phyloP scores from a whole-genome alignment of 441 rosid species.

The Gossypium davidsonii region DNA sequence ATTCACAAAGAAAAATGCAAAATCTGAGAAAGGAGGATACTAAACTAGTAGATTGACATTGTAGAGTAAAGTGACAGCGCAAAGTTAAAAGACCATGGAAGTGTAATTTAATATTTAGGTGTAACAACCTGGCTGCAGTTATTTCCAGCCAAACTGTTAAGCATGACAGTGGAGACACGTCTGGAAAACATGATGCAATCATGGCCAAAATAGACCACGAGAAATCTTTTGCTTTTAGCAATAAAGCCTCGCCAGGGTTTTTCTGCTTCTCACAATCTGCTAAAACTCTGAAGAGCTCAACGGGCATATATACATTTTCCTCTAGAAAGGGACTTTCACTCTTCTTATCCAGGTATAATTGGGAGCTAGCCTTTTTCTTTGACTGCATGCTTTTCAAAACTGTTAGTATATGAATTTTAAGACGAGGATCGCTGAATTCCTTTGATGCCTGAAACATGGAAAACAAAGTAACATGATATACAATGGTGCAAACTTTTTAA shows the following conservation, averaged over 20 bases:
- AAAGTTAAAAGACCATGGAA: conserved; percentile 12
- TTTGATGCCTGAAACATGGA: conserved; percentile 60
- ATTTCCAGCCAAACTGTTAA: conserved; percentile 97
- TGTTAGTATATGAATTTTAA: conserved; percentile 78
- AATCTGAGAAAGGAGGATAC: neutral
- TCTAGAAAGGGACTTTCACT: conserved; percentile 43
- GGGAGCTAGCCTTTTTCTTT: conserved; percentile 56
- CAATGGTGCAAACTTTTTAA: conserved; percentile 4
- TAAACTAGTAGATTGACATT: neutral
- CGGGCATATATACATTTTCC: conserved; percentile 53
- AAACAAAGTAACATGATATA: conserved; percentile 16
- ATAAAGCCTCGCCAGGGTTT: conserved; percentile 75
- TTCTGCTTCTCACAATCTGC: conserved; percentile 90
- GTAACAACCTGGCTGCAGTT: conserved; percentile 86
- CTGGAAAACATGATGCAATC: conserved; percentile 95
- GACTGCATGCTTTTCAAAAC: conserved; percentile 81
- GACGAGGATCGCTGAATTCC: conserved; percentile 88
- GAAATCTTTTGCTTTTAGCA: conserved; percentile 85
- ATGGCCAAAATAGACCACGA: conserved; percentile 97
- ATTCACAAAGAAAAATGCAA: conserved; percentile 5
- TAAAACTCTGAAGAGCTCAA: conserved; percentile 81
- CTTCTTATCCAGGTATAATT: conserved; percentile 42
- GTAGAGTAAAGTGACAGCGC: neutral
- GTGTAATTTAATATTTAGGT: conserved; percentile 8
- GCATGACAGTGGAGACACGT: conserved; percentile 81